Percentiles rank a stretch among this genome's conserved stretches.
Conservation (phyloP, 495 filamentous ascomycete genomes). For the Hypoxylon trugodes region DNA sequence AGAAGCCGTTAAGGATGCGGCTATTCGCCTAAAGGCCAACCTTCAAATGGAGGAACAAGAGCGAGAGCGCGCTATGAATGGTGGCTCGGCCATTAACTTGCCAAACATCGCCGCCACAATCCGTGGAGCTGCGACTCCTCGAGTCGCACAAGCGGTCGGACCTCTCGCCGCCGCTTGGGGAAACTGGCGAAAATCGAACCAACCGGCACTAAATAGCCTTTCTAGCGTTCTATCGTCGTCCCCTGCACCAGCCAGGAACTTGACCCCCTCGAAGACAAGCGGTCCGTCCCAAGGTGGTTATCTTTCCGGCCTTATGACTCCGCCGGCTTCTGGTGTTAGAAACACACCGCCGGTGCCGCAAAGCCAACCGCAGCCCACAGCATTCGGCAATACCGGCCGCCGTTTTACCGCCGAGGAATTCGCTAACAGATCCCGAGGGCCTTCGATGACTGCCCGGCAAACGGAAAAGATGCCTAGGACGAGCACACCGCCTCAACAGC, state of each 20-base stretch:
- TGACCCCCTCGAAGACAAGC: slow-evolving; percentile 71
- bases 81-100: slow-evolving; percentile 61
- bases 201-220: slow-evolving; percentile 55
- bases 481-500: slow-evolving; percentile 48
- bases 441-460: slow-evolving; percentile 43
- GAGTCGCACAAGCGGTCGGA: slow-evolving; percentile 79
- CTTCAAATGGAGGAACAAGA: slow-evolving; percentile 98
- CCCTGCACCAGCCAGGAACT: slow-evolving; percentile 51
- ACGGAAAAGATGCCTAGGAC: slow-evolving; percentile 48
- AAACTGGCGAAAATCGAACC: slow-evolving; percentile 81
- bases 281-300: slow-evolving; percentile 50
- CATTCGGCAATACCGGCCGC: slow-evolving; percentile 60
- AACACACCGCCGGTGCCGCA: slow-evolving; percentile 55
- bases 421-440: slow-evolving; percentile 54
- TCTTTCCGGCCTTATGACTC: slow-evolving; percentile 82
- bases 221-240: slow-evolving; percentile 50
- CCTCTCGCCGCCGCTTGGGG: slow-evolving; percentile 78
- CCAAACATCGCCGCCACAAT: slow-evolving; percentile 63
- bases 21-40: slow-evolving; percentile 91
- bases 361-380: slow-evolving; percentile 54
- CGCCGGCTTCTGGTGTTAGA: slow-evolving; percentile 74
- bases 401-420: slow-evolving; percentile 59
- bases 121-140: slow-evolving; percentile 71
- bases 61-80: slow-evolving; percentile 72
- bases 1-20: slow-evolving; percentile 81